Percentiles rank a stretch among this genome's conserved stretches.
phyloP scores from a whole-genome alignment of 441 rosid species.

The Omphalea diandra region DNA sequence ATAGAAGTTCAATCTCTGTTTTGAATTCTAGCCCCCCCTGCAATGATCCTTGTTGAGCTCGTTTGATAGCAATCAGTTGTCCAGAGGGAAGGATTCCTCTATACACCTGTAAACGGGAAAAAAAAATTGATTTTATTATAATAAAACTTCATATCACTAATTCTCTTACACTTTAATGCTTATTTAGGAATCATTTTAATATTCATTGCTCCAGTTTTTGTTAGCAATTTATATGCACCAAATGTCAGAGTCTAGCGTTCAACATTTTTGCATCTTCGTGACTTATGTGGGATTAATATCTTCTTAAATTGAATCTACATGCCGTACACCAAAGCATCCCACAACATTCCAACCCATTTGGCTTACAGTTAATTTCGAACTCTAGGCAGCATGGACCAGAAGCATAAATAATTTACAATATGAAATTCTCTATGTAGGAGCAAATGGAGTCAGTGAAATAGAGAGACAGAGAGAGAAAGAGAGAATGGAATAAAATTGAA shows the following conservation, averaged over 20 bases:
- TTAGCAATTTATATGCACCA: too few relatives aligned
- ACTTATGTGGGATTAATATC: too few relatives aligned
- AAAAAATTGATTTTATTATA: background rate
- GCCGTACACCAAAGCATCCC: background rate
- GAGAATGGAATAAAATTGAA: slow-evolving; percentile 16
- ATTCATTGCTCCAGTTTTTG: too few relatives aligned
- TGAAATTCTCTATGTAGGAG: background rate
- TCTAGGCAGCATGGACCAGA: background rate
- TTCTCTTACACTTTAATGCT: background rate
- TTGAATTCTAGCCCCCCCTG: slow-evolving; percentile 92
- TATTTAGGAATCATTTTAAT: too few relatives aligned
- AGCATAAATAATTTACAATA: too few relatives aligned
- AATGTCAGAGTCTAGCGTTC: too few relatives aligned
- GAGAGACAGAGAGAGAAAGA: background rate
- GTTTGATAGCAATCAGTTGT: slow-evolving; percentile 61
- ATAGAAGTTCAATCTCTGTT: slow-evolving; percentile 86
- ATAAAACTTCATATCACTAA: background rate
- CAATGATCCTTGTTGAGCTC: slow-evolving; percentile 80
- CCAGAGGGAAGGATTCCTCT: slow-evolving; percentile 66
- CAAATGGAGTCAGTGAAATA: background rate
- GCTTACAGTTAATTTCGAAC: background rate
- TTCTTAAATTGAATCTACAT: too few relatives aligned
- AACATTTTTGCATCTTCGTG: too few relatives aligned
- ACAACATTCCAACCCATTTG: background rate
- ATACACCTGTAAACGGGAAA: slow-evolving; percentile 50